phyloP scores from a whole-genome alignment of 2,329 filamentous ascomycete genomes.

The Seiridium cupressi region DNA sequence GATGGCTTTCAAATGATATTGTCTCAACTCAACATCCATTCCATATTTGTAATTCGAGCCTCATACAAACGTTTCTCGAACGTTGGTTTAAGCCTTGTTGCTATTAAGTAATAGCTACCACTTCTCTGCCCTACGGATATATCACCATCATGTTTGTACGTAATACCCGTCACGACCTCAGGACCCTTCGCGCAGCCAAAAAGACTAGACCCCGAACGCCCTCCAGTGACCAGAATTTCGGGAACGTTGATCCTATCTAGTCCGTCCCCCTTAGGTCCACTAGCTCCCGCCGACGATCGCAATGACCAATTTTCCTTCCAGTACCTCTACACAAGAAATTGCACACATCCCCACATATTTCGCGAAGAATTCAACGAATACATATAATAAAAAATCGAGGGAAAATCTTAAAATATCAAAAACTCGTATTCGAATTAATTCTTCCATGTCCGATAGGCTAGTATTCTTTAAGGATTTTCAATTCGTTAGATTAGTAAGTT shows the following conservation, averaged over 20 bases:
- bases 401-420: too few species aligned
- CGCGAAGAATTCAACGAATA: too few species aligned
- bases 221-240: background rate
- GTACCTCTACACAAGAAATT: too few species aligned
- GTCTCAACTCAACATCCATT: too few species aligned
- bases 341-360: too few species aligned
- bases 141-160: background rate
- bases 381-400: too few species aligned
- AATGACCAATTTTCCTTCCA: background rate
- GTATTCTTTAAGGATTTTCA: too few species aligned
- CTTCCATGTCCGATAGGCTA: too few species aligned
- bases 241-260: conserved; percentile 1
- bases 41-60: too few species aligned
- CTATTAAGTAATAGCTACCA: conserved; percentile 3
- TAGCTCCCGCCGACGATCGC: background rate
- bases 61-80: background rate
- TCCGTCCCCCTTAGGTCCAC: background rate
- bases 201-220: background rate
- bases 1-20: too few species aligned
- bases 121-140: conserved; percentile 1
- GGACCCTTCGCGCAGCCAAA: background rate
- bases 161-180: background rate
- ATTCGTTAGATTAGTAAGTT: too few species aligned
- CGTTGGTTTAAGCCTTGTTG: background rate
- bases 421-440: too few species aligned